These are phyloP conservation scores for Sporothrix curviconia DNA, from an alignment of 2,329 filamentous ascomycete species.

Conservation along the genomic window DNA sequence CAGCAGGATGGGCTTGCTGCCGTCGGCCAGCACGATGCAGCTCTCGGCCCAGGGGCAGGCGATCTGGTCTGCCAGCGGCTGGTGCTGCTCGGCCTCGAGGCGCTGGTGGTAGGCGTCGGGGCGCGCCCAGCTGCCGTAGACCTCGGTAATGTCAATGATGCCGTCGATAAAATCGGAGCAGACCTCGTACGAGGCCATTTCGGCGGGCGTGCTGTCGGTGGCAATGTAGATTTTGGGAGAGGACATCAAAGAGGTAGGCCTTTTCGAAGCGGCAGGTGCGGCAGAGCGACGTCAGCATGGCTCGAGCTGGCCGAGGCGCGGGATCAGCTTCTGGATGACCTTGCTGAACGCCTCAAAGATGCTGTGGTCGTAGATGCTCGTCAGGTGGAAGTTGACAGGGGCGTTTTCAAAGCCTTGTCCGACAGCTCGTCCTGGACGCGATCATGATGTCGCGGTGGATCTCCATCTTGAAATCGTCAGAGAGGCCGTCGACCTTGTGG, in stretches of 20 bases:
- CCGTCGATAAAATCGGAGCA: slow-evolving; percentile 98
- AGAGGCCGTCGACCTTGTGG: slow-evolving; percentile 96
- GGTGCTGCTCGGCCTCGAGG: slow-evolving; percentile 55
- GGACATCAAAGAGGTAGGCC: slow-evolving; percentile 93
- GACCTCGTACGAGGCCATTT: slow-evolving; percentile 95
- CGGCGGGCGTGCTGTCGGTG: slow-evolving; percentile 85
- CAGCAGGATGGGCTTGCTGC: slow-evolving; percentile 58
- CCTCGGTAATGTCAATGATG: slow-evolving; percentile 92
- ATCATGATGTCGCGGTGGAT: slow-evolving; percentile 96
- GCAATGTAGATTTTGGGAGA: slow-evolving; percentile 99
- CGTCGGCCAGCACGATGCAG: slow-evolving; percentile 60
- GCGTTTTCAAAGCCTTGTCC: slow-evolving; percentile 89
- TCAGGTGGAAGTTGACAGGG: slow-evolving; percentile 89
- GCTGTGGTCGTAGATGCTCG: slow-evolving; percentile 96
- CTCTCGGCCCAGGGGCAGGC: slow-evolving; percentile 61
- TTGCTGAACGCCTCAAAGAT: slow-evolving; percentile 97
- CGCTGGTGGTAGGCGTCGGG: slow-evolving; percentile 47
- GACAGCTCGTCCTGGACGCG: slow-evolving; percentile 93
- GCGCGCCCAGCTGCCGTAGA: slow-evolving; percentile 73
- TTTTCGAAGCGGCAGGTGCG: slow-evolving; percentile 95
- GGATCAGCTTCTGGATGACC: slow-evolving; percentile 95
- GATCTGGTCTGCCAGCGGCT: slow-evolving; percentile 58
- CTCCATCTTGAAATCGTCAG: slow-evolving; percentile 92
- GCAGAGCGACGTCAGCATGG: slow-evolving; percentile 87
- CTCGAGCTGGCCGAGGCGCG: slow-evolving; percentile 86